These are phyloP conservation scores for Omphalea diandra DNA, from an alignment of 441 rosid species.

Conservation along the genomic window DNA sequence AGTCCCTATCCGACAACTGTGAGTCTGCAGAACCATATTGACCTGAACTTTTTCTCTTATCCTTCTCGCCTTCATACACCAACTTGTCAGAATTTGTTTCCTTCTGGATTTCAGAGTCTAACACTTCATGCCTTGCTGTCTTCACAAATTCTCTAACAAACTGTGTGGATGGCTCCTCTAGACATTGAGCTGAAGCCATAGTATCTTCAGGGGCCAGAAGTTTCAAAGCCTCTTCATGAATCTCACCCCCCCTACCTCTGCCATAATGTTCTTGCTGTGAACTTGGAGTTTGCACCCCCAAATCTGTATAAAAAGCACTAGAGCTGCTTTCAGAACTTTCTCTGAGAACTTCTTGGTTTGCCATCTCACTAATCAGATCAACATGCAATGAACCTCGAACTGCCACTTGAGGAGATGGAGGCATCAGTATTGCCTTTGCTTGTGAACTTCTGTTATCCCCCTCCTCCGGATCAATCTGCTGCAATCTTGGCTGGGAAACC, in stretches of 20 bases:
- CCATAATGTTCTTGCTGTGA: constrained; percentile 26
- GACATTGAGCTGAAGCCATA: constrained; percentile 60
- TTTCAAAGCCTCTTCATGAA: constrained; percentile 34
- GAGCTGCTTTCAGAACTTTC: constrained; percentile 47
- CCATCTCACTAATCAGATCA: constrained; percentile 29
- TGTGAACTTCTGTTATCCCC: constrained; percentile 42
- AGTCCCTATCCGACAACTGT: constrained; percentile 39
- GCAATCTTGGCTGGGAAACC: constrained; percentile 35
- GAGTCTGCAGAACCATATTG: constrained; percentile 30
- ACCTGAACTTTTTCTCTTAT: constrained; percentile 28
- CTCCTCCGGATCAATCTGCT: constrained; percentile 36
- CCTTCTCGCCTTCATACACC: constrained; percentile 32
- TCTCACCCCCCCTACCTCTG: constrained; percentile 31
- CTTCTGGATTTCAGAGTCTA: constrained; percentile 44
- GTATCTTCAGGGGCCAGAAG: constrained; percentile 43
- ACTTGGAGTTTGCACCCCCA: constrained; percentile 36
- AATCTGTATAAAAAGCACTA: constrained; percentile 27
- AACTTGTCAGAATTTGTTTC: constrained; percentile 30
- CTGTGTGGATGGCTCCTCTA: constrained; percentile 58
- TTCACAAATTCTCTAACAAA: constrained; percentile 70
- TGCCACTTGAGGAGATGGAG: constrained; percentile 59
- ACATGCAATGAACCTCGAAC: constrained; percentile 36
- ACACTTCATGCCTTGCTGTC: constrained; percentile 52
- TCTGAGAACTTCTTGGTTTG: constrained; percentile 35
- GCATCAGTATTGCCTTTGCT: constrained; percentile 40